Evolutionary conservation across 2,329 filamentous ascomycete species (phyloP).

Genomic region (Blastomyces silverae): DNA sequence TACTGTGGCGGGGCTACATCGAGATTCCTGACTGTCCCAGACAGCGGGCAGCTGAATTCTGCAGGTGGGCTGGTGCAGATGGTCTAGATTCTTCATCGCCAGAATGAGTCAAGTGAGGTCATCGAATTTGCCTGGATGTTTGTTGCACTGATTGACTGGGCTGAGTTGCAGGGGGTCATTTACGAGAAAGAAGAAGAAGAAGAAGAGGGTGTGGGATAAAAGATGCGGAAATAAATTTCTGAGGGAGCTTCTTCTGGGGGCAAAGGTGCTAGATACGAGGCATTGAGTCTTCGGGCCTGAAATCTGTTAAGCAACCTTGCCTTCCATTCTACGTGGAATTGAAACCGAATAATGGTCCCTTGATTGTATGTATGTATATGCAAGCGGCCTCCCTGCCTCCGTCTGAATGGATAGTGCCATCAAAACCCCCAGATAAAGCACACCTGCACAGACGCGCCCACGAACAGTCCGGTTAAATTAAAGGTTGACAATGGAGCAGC

Average conservation of each 20-base stretch:
- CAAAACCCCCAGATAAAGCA: background rate
- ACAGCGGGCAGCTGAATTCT: background rate
- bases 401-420: background rate
- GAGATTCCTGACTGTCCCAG: no score
- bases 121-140: background rate
- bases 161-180: background rate
- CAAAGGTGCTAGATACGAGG: background rate
- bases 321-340: no score
- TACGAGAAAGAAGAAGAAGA: background rate
- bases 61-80: background rate
- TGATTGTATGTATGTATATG: no score
- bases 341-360: no score
- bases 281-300: background rate
- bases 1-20: background rate
- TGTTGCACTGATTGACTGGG: background rate
- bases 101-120: background rate
- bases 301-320: background rate
- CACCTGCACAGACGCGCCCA: no score
- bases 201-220: background rate
- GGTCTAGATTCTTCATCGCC: background rate
- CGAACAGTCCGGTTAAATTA: background rate
- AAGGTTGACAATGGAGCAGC: background rate
- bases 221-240: background rate
- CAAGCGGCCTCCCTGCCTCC: background rate
- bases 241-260: background rate